phyloP scores from a whole-genome alignment of 768 basidiomycete genomes.

The Mrakia gelida region DNA sequence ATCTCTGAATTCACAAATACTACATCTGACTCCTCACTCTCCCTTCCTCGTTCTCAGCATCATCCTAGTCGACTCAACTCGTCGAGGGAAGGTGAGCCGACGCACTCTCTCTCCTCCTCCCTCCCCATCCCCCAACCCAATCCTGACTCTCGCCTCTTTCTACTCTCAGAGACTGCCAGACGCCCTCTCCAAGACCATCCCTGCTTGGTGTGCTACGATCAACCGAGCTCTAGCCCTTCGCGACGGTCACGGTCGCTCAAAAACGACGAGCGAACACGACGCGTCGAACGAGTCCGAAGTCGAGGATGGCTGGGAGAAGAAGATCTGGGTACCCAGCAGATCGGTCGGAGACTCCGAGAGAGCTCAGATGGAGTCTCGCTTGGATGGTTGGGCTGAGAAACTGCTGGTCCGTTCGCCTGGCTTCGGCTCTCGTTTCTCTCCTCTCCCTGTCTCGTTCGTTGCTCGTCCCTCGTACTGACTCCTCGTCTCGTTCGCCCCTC shows the following conservation, averaged over 20 bases:
- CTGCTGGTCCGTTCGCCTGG: slow-evolving; percentile 55
- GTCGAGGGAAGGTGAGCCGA: slow-evolving; percentile 65
- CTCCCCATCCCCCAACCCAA: neutral
- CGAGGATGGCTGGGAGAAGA: slow-evolving; percentile 51
- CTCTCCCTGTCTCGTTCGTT: neutral
- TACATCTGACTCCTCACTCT: neutral
- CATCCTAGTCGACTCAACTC: slow-evolving; percentile 84
- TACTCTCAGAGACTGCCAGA: slow-evolving; percentile 67
- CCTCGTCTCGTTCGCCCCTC: neutral
- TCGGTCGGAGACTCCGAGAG: slow-evolving; percentile 61
- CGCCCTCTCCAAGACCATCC: slow-evolving; percentile 85
- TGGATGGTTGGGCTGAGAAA: slow-evolving; percentile 65
- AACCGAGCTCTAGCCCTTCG: slow-evolving; percentile 21
- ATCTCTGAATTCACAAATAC: slow-evolving; percentile 18
- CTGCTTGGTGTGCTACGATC: slow-evolving; percentile 65
- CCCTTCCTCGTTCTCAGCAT: slow-evolving; percentile 51
- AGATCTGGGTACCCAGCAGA: slow-evolving; percentile 66
- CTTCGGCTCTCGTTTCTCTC: too few species aligned
- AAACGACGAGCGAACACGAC: neutral
- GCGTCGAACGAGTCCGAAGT: neutral
- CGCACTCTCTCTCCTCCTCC: neutral
- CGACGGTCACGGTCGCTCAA: slow-evolving; percentile 50
- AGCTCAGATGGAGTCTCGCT: slow-evolving; percentile 61
- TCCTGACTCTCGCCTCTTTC: neutral
- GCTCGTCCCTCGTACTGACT: neutral